A percentile compares a stretch with the other conserved stretches of the same genome.
Conservation (phyloP, 2,329 filamentous ascomycete species). For the Hysterium pulicare region DNA sequence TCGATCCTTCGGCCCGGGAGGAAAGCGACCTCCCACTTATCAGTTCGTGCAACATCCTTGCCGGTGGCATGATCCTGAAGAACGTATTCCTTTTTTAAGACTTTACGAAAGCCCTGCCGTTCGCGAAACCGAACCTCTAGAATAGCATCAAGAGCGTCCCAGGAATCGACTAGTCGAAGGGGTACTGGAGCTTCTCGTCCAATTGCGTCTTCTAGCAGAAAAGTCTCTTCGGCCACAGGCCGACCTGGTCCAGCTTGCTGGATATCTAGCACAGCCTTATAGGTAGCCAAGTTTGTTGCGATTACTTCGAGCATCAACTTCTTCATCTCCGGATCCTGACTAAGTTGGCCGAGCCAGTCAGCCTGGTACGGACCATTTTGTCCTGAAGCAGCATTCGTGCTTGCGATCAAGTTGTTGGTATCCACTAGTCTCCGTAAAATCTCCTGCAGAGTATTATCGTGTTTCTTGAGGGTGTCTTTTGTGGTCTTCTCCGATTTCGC, state of each 20-base stretch:
- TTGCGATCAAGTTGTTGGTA: neutral
- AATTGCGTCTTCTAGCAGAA: slow-evolving; percentile 7
- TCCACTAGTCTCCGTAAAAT: neutral
- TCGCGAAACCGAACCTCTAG: slow-evolving; percentile 4
- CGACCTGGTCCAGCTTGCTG: neutral
- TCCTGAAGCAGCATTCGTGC: neutral
- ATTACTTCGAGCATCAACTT: neutral
- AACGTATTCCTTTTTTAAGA: neutral
- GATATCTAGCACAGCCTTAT: neutral
- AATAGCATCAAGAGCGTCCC: slow-evolving; percentile 6
- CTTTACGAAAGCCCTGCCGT: neutral
- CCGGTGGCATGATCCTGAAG: slow-evolving; percentile 1
- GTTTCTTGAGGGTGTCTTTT: neutral
- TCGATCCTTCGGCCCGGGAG: neutral
- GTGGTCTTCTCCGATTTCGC: neutral
- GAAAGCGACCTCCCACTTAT: neutral
- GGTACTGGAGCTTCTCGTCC: slow-evolving; percentile 6
- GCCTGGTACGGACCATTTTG: neutral
- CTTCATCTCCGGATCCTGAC: neutral
- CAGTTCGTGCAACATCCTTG: neutral
- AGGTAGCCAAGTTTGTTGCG: neutral
- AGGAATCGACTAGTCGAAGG: slow-evolving; percentile 5
- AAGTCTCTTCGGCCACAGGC: slow-evolving; percentile 2
- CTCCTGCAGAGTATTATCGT: neutral
- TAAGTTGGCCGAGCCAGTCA: neutral